phyloP scores from a whole-genome alignment of 345 rosid genomes.

The Punica granatum region DNA sequence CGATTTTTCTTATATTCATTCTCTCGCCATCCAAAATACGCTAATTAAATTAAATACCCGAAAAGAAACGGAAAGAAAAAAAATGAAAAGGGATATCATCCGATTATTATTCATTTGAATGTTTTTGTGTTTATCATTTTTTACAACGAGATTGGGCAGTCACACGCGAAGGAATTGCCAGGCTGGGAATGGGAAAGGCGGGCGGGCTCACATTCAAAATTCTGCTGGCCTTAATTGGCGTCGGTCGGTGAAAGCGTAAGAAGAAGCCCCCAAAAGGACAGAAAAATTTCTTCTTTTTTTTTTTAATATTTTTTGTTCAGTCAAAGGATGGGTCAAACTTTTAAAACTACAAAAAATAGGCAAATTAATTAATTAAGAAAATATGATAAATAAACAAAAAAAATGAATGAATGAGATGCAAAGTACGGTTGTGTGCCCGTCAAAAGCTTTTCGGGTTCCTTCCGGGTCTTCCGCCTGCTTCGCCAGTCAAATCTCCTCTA shows the following conservation, averaged over 20 bases:
- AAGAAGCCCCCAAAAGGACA: background rate
- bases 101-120: too few species aligned
- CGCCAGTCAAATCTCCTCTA: too few species aligned
- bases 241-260: slow-evolving; percentile 16
- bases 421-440: slow-evolving; percentile 8
- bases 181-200: background rate
- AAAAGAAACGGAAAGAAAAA: too few species aligned
- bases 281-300: background rate
- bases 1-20: too few species aligned
- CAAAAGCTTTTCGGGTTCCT: slow-evolving; percentile 3
- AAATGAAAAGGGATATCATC: too few species aligned
- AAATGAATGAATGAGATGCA: too few species aligned
- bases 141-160: too few species aligned
- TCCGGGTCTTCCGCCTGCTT: slow-evolving; percentile 10
- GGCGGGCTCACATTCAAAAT: slow-evolving; percentile 24
- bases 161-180: slow-evolving; percentile 1
- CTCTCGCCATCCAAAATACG: too few species aligned
- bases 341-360: slow-evolving; percentile 1
- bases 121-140: too few species aligned
- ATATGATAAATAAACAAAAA: background rate
- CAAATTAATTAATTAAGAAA: background rate
- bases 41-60: too few species aligned
- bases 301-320: slow-evolving; percentile 10
- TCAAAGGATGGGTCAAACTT: slow-evolving; percentile 27
- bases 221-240: slow-evolving; percentile 26